Conservation (phyloP, 441 rosid genomes). For the Syzygium syzygioides region DNA sequence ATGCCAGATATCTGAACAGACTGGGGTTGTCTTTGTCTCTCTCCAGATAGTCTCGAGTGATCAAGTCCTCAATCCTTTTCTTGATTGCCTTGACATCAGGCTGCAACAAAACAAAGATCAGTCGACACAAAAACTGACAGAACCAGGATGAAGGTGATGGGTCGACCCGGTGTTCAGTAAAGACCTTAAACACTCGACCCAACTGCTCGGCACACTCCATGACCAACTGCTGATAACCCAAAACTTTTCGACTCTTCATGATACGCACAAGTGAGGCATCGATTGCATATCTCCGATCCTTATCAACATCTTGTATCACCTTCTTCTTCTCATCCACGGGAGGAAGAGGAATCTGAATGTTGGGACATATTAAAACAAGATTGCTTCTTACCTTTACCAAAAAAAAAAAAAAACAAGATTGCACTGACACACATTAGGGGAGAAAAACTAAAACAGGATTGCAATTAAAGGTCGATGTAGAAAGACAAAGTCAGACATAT, state of each 20-base stretch:
- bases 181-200: neutral
- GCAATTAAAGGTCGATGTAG: neutral
- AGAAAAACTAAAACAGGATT: neutral
- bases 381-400: no score
- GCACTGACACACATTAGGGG: neutral
- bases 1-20: neutral
- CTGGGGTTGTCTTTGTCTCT: neutral
- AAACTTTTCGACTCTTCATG: constrained; percentile 1
- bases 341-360: neutral
- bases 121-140: neutral
- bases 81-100: neutral
- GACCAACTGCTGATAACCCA: neutral
- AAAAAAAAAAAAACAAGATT: no score
- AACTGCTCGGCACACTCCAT: neutral
- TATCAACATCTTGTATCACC: neutral
- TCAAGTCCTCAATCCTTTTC: neutral
- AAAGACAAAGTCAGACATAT: neutral
- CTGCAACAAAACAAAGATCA: neutral
- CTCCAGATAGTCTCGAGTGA: neutral
- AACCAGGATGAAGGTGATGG: neutral
- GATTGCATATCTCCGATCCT: neutral
- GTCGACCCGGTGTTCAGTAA: neutral
- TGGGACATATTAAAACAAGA: no score
- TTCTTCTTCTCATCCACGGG: neutral
- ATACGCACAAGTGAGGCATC: neutral